Base-by-base conservation (phyloP, 768 basidiomycete species). In the Exsudoporus frostii region DNA sequence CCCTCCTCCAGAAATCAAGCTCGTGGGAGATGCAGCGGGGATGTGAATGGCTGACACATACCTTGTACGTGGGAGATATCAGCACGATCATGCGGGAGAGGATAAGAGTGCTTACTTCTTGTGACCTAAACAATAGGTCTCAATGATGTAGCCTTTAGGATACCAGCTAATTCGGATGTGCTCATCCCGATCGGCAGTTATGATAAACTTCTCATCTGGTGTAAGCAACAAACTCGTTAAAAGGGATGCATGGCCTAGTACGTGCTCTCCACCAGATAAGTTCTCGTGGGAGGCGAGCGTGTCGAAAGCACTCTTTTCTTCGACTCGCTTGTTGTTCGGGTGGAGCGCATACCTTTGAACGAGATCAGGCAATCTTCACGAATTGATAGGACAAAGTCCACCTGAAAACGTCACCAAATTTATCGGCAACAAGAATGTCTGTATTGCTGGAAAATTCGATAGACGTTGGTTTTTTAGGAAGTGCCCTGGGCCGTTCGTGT, bases 331-430 rank as follows among this genome's bases (percentile, higher is more conserved):
- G 38, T 22, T 51, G 34, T 34, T 54, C 10, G 57, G 74, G 29
- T 78, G 68, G n/a, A 89, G 71, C 0, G 85, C 74, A 65, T 92
- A 89, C 60, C 88, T 89, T 59, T 45, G 45, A 53, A 19, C 47
- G 7, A 7, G 22, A 46, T 44, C 27, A 49, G 42, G 49, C 7
- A 13, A 29, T 46, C 37, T 56, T 40, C 36, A 42, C 5, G 27
- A 33, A 38, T 7, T 10, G n/a, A 34, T 13, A 15, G 46, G 15
- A 36, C 33, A 24, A 34, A 36, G 56, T 74, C 49, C 45, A 88
- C 91, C 83, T 83, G 73, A 93, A 96, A 37, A 96, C 80, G 65
- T 98, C 96, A 0, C 96, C 96, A 57, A 97, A 95, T 71, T 97
- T 98, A 71, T 99, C 96, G 2, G 92, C 83, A 13, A 91, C 83